These are phyloP conservation scores for Hypoxylon sp. DNA, from an alignment of 2,329 filamentous ascomycete genomes.

Conservation along the genomic window DNA sequence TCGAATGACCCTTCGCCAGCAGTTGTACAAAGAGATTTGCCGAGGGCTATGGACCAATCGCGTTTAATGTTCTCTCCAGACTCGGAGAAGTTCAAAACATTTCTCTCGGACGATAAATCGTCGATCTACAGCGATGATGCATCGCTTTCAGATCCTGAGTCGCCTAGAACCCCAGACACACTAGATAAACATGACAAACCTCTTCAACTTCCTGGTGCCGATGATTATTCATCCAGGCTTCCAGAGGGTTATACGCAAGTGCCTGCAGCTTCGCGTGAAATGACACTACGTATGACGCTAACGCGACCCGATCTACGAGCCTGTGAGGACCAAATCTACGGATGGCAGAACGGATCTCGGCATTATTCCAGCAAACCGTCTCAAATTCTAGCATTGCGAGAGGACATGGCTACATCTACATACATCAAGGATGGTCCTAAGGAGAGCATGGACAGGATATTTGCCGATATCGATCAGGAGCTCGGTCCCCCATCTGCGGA, in stretches of 20 bases:
- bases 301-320: conserved; percentile 89
- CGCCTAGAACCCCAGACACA: conserved; percentile 69
- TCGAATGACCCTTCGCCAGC: conserved; percentile 65
- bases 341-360: conserved; percentile 69
- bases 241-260: conserved; percentile 65
- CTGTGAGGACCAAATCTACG: conserved; percentile 79
- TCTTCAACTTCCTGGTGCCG: conserved; percentile 50
- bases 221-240: conserved; percentile 53
- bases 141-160: conserved; percentile 72
- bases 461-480: conserved; percentile 68
- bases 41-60: conserved; percentile 46
- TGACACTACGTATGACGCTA: conserved; percentile 96
- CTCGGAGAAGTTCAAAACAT: conserved; percentile 66
- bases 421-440: conserved; percentile 60
- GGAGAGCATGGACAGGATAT: conserved; percentile 68
- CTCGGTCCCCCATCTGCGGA: conserved; percentile 64
- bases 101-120: conserved; percentile 65
- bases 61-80: conserved; percentile 53
- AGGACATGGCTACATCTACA: conserved; percentile 55
- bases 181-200: conserved; percentile 59
- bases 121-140: conserved; percentile 70
- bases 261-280: conserved; percentile 79
- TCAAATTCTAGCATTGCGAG: conserved; percentile 49
- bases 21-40: conserved; percentile 54
- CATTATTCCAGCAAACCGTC: conserved; percentile 54